Percentiles rank a stretch among this genome's conserved stretches.
Evolutionary conservation across 192 early-diverging fungal species (phyloP).

Genomic region (Coemansia sp.): DNA sequence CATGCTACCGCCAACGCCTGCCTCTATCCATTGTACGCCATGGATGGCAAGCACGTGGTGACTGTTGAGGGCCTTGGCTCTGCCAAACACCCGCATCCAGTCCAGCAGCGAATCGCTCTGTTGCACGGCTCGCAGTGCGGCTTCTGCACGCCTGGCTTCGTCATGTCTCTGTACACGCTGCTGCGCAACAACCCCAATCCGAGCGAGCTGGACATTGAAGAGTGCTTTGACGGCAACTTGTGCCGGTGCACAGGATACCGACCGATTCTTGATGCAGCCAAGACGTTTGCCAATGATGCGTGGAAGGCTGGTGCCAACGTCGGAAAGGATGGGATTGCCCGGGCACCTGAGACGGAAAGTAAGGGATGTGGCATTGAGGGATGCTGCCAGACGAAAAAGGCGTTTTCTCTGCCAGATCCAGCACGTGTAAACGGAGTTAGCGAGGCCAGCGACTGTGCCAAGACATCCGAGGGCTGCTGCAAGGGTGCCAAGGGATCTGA

Average conservation of each 20-base stretch:
- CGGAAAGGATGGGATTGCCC: conserved; percentile 15
- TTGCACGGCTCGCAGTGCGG: conserved; percentile 84
- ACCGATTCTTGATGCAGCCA: conserved; percentile 83
- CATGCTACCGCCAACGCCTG: conserved; percentile 62
- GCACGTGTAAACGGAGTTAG: conserved; percentile 9
- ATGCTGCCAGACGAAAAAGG: conserved; percentile 52
- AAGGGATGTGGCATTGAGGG: conserved; percentile 53
- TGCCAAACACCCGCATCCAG: conserved; percentile 66
- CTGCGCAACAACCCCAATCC: conserved; percentile 71
- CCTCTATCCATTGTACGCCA: conserved; percentile 66
- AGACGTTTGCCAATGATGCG: conserved; percentile 59
- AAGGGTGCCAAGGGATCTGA: not conserved
- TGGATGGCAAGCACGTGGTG: conserved; percentile 80
- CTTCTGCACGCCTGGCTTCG: conserved; percentile 90
- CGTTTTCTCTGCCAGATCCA: conserved; percentile 22
- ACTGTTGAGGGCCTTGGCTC: conserved; percentile 80
- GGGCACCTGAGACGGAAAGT: conserved; percentile 17
- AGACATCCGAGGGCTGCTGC: conserved; percentile 17
- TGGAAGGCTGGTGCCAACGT: conserved; percentile 38
- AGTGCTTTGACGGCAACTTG: conserved; percentile 84
- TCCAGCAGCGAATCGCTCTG: conserved; percentile 73
- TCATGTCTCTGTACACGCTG: conserved; percentile 81
- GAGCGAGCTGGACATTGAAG: conserved; percentile 73
- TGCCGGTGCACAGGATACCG: conserved; percentile 92
- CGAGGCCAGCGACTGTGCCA: not conserved